Evolutionary conservation across 306 rosid genomes (phyloP).

Genomic region (Vigna trinervia): DNA sequence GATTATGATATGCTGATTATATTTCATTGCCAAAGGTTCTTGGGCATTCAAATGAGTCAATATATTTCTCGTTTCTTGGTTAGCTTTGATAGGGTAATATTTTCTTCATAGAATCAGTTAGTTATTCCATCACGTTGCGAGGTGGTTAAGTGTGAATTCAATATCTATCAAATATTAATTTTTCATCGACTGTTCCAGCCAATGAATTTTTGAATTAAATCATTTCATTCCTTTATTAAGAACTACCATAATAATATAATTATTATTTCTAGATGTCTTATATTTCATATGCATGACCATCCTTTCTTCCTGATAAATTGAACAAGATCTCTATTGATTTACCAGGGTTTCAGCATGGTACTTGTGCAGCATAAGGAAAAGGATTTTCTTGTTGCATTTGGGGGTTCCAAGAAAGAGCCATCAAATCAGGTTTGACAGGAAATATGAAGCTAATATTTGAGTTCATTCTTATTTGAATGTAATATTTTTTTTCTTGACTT

Average conservation of each 20-base stretch:
- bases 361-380: conserved; percentile 85
- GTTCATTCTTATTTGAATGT: conserved; percentile 25
- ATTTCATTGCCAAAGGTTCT: conserved; percentile 24
- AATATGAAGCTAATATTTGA: conserved; percentile 6
- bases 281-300: conserved; percentile 31
- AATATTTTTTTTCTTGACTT: conserved; percentile 13
- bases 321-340: conserved; percentile 30
- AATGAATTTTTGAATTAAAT: background rate
- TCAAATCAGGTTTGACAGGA: conserved; percentile 80
- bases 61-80: conserved; percentile 29
- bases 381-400: conserved; percentile 94
- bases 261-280: conserved; percentile 35
- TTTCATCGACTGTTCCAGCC: background rate
- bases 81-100: background rate
- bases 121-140: background rate
- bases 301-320: conserved; percentile 34
- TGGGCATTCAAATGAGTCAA: conserved; percentile 22
- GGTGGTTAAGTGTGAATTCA: conserved; percentile 1
- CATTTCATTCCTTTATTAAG: background rate
- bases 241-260: conserved; percentile 17
- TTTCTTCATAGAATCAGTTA: background rate
- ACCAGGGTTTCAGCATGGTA: conserved; percentile 90
- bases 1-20: background rate
- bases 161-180: background rate
- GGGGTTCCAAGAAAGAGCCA: conserved; percentile 90